Conservation (phyloP, 495 filamentous ascomycete genomes). For the Penicillium lividum region DNA sequence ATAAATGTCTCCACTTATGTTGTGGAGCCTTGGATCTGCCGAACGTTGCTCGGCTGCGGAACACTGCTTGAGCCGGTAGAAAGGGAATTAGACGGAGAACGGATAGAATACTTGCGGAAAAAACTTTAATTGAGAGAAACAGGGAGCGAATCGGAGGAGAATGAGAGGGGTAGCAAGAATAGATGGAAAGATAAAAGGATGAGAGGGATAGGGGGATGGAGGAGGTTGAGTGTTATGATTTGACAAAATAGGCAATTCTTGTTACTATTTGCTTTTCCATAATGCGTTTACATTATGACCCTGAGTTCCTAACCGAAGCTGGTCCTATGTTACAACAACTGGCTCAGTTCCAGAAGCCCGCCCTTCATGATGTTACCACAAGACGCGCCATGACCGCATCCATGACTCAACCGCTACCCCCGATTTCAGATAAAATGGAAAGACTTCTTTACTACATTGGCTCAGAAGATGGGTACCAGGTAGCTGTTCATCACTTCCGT, state of each 20-base stretch:
- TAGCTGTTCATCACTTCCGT: conserved; percentile 19
- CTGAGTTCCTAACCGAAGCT: conserved; percentile 14
- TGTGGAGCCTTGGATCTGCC: conserved; percentile 2
- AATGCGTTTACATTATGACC: conserved; percentile 19
- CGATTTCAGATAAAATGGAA: conserved; percentile 18
- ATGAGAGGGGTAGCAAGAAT: background rate
- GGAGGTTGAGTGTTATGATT: no score
- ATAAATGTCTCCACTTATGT: conserved; percentile 1
- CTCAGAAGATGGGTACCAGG: conserved; percentile 6
- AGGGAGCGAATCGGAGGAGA: background rate
- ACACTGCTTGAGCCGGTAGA: background rate
- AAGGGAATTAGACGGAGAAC: background rate
- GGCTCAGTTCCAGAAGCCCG: conserved; percentile 1
- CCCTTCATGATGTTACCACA: conserved; percentile 12
- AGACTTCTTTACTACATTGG: conserved; percentile 11
- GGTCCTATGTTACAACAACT: conserved; percentile 13
- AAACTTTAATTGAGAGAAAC: no score
- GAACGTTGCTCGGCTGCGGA: background rate
- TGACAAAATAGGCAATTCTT: background rate
- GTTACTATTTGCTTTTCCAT: background rate
- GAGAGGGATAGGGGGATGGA: no score
- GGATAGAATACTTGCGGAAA: background rate
- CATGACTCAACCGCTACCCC: background rate
- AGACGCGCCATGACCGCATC: conserved; percentile 11
- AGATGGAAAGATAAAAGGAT: background rate